Base-by-base conservation (phyloP, 83 land plant genomes). In the Picea engelmannii region DNA sequence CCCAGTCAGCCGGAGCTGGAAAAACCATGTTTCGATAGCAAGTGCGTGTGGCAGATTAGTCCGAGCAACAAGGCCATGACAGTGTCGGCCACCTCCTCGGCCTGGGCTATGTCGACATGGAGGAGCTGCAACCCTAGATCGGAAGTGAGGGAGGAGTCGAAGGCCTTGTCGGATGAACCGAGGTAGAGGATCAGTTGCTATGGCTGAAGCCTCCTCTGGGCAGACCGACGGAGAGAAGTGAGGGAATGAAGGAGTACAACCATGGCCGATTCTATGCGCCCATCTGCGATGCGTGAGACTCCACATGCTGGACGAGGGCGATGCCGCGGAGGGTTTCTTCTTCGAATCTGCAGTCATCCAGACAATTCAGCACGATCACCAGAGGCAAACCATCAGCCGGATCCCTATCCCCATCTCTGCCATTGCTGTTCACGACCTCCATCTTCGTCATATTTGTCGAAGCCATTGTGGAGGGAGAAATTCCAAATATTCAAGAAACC, bases 201-300 rank as follows among this genome's bases (percentile, higher is more conserved):
- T 15, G 99, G 94, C 62, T 88, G 99, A 78, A 98, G 90, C 24
- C 99, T 89, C 40, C 99, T 91, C 89, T 98, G 99, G 21, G 99
- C 99, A 1, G 98, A 99, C 59, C 99, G 99, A 5, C 99, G 99
- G 66, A 98, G 95, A 87, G 87, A 96, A 5, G 99, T 91, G 77
- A 98, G 96, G 25, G 99, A 96, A 80, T 94, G 97, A 62, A 98
- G 68, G 42, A 98, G 86, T n/a, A 98, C 99, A 52, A 98, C 99
- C 61, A 91, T 82, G 78, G 99, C 99, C 15, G 96, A 71, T 87
- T 94, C 98, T 87, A 98, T 94, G 83, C 92, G 91, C 9, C 95
- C 96, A 24, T 89, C 92, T 62, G 91, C 74, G 65, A 98, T 78
- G 78, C 88, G 93, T 70, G 87, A 79, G 55, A 98, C 79, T 90